Percentiles rank a stretch among this genome's conserved stretches.
Evolutionary conservation across 257 asterid species (phyloP).

Genomic region (Przewalskia tangutica): DNA sequence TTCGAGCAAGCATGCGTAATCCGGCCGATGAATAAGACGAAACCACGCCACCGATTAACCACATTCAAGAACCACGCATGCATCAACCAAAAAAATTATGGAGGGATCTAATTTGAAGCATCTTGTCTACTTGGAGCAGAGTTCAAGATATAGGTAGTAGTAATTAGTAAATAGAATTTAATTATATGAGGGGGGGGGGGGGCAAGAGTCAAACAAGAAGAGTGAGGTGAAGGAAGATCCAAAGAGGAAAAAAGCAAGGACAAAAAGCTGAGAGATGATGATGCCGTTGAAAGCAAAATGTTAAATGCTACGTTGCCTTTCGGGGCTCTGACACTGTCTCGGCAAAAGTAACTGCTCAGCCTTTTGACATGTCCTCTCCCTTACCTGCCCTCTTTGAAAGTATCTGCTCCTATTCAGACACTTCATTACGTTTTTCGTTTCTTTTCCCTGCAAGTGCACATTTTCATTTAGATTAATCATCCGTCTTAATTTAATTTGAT

Average conservation of each 20-base stretch:
- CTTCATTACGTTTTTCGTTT: not conserved
- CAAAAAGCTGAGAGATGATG: slow-evolving; percentile 25
- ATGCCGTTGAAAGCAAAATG: slow-evolving; percentile 92
- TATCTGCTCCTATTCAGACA: not conserved
- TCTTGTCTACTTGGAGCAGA: not conserved
- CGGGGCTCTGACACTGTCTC: slow-evolving; percentile 17
- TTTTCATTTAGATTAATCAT: no score
- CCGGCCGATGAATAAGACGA: no score
- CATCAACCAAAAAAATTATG: no score
- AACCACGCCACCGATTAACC: no score
- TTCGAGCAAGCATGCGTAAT: no score
- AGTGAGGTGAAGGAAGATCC: slow-evolving; percentile 10
- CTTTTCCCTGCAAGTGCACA: not conserved
- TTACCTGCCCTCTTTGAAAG: not conserved
- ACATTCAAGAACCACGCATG: no score
- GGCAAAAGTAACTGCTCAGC: slow-evolving; percentile 14
- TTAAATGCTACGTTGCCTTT: slow-evolving; percentile 67
- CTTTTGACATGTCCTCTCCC: slow-evolving; percentile 34
- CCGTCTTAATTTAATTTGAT: no score
- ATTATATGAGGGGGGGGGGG: not conserved
- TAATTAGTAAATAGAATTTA: no score
- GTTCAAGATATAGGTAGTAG: not conserved
- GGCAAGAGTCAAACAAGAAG: slow-evolving; percentile 27
- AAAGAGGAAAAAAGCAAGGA: slow-evolving; percentile 16
- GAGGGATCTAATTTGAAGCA: no score